A percentile compares a stretch with the other conserved stretches of the same genome.
Evolutionary conservation across 305 asterid species (phyloP).

Genomic region (Fraxinus sp.): DNA sequence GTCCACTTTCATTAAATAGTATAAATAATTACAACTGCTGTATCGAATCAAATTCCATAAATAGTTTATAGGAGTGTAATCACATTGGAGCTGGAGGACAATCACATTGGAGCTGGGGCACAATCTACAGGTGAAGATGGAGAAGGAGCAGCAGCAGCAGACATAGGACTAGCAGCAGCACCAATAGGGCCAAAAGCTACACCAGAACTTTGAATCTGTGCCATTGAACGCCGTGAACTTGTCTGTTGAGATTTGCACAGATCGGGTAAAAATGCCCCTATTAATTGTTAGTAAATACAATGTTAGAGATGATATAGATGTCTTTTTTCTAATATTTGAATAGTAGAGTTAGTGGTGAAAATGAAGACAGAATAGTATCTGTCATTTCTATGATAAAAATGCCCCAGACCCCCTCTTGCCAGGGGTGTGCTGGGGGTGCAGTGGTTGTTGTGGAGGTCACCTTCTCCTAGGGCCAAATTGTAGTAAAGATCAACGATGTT

Average conservation of each 20-base stretch:
- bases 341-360: too few relatives aligned
- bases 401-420: neutral
- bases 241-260: conserved; percentile 6
- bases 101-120: conserved; percentile 21
- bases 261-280: conserved; percentile 20
- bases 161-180: conserved; percentile 15
- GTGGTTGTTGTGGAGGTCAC: conserved; percentile 10
- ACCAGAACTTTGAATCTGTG: conserved; percentile 10
- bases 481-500: conserved; percentile 58
- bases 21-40: neutral
- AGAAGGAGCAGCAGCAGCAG: neutral
- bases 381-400: neutral
- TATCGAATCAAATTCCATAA: neutral
- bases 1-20: neutral
- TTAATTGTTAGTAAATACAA: neutral
- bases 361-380: too few relatives aligned
- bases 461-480: conserved; percentile 62
- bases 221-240: conserved; percentile 8
- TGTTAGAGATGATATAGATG: neutral
- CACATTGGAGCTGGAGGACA: conserved; percentile 14
- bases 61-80: neutral
- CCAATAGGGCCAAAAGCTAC: conserved; percentile 10
- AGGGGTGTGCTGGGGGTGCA: neutral
- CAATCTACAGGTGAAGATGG: neutral
- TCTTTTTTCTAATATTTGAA: neutral